Evolutionary conservation across 192 early-diverging fungal species (phyloP).

Genomic region (Linnemannia exigua): DNA sequence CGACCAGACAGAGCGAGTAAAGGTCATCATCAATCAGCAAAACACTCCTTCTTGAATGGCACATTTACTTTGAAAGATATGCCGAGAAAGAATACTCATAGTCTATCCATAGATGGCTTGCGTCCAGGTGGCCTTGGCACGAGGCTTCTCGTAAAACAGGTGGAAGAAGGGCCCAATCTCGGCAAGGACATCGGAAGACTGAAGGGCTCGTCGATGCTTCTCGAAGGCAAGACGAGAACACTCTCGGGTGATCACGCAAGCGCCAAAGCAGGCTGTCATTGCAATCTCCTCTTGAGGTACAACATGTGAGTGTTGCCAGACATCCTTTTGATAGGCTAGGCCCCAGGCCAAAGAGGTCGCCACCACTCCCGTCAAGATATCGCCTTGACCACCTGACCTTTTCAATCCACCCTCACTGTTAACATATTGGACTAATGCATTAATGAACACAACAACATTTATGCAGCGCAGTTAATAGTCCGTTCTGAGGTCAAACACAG

Average conservation of each 20-base stretch:
- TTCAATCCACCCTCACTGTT: conserved; percentile 79
- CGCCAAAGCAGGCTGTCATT: conserved; percentile 80
- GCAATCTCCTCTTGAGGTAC: conserved; percentile 35
- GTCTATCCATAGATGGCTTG: conserved; percentile 29
- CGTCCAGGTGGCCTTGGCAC: conserved; percentile 23
- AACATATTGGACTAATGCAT: conserved; percentile 67
- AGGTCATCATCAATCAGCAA: neutral
- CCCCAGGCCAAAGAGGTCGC: conserved; percentile 94
- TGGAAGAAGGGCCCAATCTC: conserved; percentile 67
- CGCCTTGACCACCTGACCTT: conserved; percentile 97
- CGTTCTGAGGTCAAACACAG: neutral
- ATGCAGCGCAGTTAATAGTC: neutral
- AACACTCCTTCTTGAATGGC: neutral
- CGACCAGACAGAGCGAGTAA: conserved; percentile 1
- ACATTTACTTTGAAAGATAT: neutral
- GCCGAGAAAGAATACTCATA: too few species aligned
- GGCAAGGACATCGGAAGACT: conserved; percentile 73
- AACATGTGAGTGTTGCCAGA: conserved; percentile 66
- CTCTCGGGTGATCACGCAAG: conserved; percentile 66
- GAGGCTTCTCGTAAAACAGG: conserved; percentile 22
- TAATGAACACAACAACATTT: neutral
- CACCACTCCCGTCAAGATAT: conserved; percentile 87
- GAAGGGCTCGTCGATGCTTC: conserved; percentile 71
- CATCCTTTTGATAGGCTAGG: conserved; percentile 67
- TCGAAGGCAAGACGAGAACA: conserved; percentile 70